Percentiles rank a stretch among this genome's conserved stretches.
These are phyloP conservation scores for Dalbergia cochinchinensis DNA, from an alignment of 306 rosid species.

Conservation along the genomic window DNA sequence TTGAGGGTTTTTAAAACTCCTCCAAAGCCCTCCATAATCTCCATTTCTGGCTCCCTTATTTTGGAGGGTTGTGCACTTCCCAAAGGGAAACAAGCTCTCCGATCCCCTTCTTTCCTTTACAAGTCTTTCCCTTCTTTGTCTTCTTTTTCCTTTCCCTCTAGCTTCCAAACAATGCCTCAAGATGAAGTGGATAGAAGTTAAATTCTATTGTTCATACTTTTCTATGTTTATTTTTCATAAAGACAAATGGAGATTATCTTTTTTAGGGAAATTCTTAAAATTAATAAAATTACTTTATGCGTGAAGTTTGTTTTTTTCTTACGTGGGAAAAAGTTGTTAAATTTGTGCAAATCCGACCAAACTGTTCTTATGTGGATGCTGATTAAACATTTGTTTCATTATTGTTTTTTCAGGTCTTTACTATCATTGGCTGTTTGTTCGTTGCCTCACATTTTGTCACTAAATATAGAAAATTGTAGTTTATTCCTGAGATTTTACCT, in stretches of 20 bases:
- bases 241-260: not conserved
- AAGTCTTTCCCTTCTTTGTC: too few relatives aligned
- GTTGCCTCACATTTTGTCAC: slow-evolving; percentile 46
- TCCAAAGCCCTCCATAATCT: too few relatives aligned
- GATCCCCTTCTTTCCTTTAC: too few relatives aligned
- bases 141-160: too few relatives aligned
- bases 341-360: too few relatives aligned
- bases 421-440: slow-evolving; percentile 38
- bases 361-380: not conserved
- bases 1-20: too few relatives aligned
- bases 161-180: too few relatives aligned
- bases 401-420: slow-evolving; percentile 53
- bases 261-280: not conserved
- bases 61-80: too few relatives aligned
- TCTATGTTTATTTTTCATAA: not conserved
- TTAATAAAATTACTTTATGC: not conserved
- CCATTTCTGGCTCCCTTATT: too few relatives aligned
- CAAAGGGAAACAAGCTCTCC: too few relatives aligned
- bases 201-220: not conserved
- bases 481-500: slow-evolving; percentile 38
- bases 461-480: slow-evolving; percentile 46
- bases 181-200: not conserved
- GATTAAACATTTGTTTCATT: not conserved
- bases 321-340: too few relatives aligned
- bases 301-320: too few relatives aligned